Evolutionary conservation across 176 grass and related monocot species (phyloP).

Genomic region (sorghum (Sorghum bicolor)): Sorghum_bicolor_NCBIv3 NC_012875.2:51962001-51962500

Average conservation of each 20-base stretch:
- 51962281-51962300: background rate
- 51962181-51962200: slow-evolving; percentile 14
- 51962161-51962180: slow-evolving; percentile 59
- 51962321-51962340: background rate
- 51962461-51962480: background rate
- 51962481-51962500: background rate
- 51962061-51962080: slow-evolving; percentile 89
- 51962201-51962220: background rate
- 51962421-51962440: background rate
- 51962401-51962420: background rate
- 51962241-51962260: slow-evolving; percentile 6
- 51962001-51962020: background rate
- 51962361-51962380: background rate
- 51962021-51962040: slow-evolving; percentile 35
- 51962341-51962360: background rate
- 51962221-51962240: background rate
- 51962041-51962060: slow-evolving; percentile 67
- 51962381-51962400: background rate
- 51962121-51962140: slow-evolving; percentile 71
- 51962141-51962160: slow-evolving; percentile 98
- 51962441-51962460: background rate
- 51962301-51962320: background rate
- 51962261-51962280: background rate
- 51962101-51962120: slow-evolving; percentile 67
- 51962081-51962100: slow-evolving; percentile 88